Evolutionary conservation across 192 early-diverging fungal species (phyloP), one percentile per base, ranked within the genome.

Genomic region (Coemansia sp.): DNA sequence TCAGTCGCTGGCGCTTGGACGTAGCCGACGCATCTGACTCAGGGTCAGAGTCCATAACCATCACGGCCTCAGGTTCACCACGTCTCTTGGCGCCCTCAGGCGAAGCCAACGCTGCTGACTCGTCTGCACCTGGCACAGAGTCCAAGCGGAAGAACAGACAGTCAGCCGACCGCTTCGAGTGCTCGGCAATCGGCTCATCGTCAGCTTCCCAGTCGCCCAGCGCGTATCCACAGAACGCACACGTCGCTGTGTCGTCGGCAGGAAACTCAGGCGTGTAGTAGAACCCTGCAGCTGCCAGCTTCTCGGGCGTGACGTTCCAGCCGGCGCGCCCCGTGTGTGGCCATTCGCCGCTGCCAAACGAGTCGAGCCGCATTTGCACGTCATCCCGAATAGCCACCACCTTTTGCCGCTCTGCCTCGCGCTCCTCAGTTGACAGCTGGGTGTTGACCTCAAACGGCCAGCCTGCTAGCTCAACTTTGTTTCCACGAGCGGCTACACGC

Each of bases 121-220:
- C 22, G 24, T 25, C 56, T 2, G 23, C 51, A 2, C 25, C 57
- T 1, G 57, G 35, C 32, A 38, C 39, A 39, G 12, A n/a, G 24
- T 51, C 59, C 51, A 78, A 54, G 12, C 63, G 70, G 63, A 75
- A 83, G 51, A 75, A 83, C 63, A 83, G 41, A 59, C 81, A 83
- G 38, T 77, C 70, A 0, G 81, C 64, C 0, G 72, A 67, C 12
- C 75, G 65, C 50, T 53, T 59, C 32, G 61, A 59, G 49, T 83
- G 81, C 60, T 83, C 81, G 9, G 65, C 53, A 25, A 64, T 65
- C 1, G 81, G 81, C 53, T 83, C 75, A 29, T 83, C 81, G 15
- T 78, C 75, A 2, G 72, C 68, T 56, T 83, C 81, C 81, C 81
- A 83, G 19, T 71, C 73, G 35, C 60, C 81, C 64, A 83, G 62